Conservation (phyloP, 495 filamentous ascomycete genomes). For the Chaetomium tenue region DNA sequence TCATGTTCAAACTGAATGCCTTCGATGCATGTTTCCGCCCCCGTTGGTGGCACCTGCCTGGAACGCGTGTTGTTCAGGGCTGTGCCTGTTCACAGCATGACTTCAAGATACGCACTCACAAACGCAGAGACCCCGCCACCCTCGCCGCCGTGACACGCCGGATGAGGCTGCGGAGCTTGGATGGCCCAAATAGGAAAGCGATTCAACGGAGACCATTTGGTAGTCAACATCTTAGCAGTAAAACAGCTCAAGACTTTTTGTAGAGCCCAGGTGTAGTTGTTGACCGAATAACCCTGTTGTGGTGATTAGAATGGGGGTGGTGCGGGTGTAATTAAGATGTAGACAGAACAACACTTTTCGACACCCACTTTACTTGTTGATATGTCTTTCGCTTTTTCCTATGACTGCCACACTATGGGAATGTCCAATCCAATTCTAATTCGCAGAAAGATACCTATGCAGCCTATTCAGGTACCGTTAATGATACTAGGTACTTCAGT, state of each 20-base stretch:
- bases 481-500: not conserved
- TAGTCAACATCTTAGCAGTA: too few species aligned
- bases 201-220: not conserved
- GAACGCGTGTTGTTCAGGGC: not conserved
- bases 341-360: too few species aligned
- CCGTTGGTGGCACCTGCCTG: too few species aligned
- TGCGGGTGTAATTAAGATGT: too few species aligned
- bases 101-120: not conserved
- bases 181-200: too few species aligned
- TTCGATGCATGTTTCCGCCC: too few species aligned
- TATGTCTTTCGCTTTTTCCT: not conserved
- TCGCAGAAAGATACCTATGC: constrained; percentile 8
- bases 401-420: not conserved
- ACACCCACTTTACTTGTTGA: not conserved
- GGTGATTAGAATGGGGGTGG: too few species aligned
- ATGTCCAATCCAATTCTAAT: not conserved
- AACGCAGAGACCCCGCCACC: not conserved
- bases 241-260: too few species aligned
- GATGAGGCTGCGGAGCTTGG: too few species aligned
- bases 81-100: not conserved
- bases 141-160: not conserved
- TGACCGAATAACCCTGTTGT: too few species aligned
- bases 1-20: too few species aligned
- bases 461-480: not conserved
- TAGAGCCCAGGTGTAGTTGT: too few species aligned